Percentiles rank a stretch among this genome's conserved stretches.
These are phyloP conservation scores for Fusarium oxysporum DNA, from an alignment of 2,329 filamentous ascomycete genomes.

Conservation along the genomic window DNA sequence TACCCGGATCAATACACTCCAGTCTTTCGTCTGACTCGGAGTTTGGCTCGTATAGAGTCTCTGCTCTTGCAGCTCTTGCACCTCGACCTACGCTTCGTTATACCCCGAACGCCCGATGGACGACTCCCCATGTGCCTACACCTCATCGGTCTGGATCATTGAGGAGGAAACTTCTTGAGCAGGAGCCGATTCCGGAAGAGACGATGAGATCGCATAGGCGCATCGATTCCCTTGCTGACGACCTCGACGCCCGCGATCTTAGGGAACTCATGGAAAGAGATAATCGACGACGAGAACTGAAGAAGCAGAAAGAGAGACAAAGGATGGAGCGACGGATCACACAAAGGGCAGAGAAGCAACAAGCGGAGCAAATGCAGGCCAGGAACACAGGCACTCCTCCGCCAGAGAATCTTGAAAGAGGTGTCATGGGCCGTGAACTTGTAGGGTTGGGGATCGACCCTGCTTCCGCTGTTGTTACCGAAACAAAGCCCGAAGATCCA, in stretches of 20 bases:
- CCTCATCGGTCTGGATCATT: constrained; percentile 62
- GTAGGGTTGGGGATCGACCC: constrained; percentile 68
- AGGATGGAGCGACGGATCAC: constrained; percentile 73
- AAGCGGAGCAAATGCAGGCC: constrained; percentile 67
- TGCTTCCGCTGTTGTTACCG: constrained; percentile 66
- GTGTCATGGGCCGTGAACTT: constrained; percentile 69
- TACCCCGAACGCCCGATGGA: constrained; percentile 72
- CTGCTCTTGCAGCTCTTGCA: constrained; percentile 81
- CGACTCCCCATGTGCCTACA: constrained; percentile 57
- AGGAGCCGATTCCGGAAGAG: constrained; percentile 70
- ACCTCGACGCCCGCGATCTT: constrained; percentile 84
- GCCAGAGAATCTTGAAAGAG: constrained; percentile 68
- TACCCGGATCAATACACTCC: constrained; percentile 80
- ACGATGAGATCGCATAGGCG: constrained; percentile 70
- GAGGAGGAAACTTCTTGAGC: constrained; percentile 63
- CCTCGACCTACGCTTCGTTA: constrained; percentile 87
- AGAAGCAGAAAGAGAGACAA: constrained; percentile 75
- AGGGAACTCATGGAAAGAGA: constrained; percentile 93
- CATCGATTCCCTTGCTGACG: constrained; percentile 81
- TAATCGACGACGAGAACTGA: constrained; percentile 80
- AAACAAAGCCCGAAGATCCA: constrained; percentile 57
- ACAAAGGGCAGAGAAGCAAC: constrained; percentile 75
- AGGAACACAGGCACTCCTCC: constrained; percentile 62
- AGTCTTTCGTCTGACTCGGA: constrained; percentile 81
- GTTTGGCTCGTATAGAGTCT: constrained; percentile 79